phyloP scores from a whole-genome alignment of 176 grass and related monocot genomes.

The Eleusine coracana region DNA sequence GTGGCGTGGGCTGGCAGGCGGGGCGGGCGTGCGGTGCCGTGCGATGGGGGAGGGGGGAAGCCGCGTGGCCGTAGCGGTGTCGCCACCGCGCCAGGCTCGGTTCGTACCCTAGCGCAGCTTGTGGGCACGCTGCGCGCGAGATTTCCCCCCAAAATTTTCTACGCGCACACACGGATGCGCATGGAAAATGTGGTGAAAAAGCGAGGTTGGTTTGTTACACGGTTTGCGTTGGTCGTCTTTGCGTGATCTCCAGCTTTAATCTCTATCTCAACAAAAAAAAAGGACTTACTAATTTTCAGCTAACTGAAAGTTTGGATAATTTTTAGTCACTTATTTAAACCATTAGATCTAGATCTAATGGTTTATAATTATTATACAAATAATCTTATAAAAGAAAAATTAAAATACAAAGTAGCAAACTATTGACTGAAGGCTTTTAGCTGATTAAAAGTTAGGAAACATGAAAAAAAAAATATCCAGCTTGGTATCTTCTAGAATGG shows the following conservation, averaged over 20 bases:
- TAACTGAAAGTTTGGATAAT: too few species aligned
- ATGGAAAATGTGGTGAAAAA: background rate
- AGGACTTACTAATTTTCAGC: too few species aligned
- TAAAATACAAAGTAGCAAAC: too few species aligned
- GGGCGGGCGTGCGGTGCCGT: background rate
- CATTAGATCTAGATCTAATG: too few species aligned
- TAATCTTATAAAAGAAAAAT: too few species aligned
- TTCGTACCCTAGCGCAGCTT: background rate
- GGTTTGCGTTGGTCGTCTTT: background rate
- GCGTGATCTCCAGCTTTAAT: background rate
- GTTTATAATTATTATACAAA: too few species aligned
- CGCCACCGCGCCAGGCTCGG: background rate
- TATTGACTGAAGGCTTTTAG: too few species aligned
- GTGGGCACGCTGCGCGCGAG: background rate
- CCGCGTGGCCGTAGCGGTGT: conserved; percentile 25
- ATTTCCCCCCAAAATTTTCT: background rate
- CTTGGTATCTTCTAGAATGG: too few species aligned
- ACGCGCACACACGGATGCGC: background rate
- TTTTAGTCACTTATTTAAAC: too few species aligned
- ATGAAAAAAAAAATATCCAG: too few species aligned
- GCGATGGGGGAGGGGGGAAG: background rate
- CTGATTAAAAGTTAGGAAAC: too few species aligned
- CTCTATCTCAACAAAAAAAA: background rate
- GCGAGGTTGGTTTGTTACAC: background rate
- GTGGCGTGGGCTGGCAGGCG: background rate